A percentile compares a stretch with the other conserved stretches of the same genome.
These are phyloP conservation scores for Boletales sp. DNA, from an alignment of 768 basidiomycete species.

Conservation along the genomic window DNA sequence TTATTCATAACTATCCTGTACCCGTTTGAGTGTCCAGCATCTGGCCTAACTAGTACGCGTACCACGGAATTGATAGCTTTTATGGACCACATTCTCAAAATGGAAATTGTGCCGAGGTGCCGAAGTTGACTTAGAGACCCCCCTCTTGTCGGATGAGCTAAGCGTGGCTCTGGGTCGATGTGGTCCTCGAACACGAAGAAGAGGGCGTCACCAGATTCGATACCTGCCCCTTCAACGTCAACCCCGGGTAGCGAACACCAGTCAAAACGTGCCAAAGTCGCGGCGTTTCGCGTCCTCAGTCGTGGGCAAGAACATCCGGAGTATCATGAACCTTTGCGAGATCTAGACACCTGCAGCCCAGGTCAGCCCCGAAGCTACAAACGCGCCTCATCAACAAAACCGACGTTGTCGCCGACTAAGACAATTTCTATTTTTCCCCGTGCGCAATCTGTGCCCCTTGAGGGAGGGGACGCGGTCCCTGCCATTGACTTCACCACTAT, in stretches of 20 bases:
- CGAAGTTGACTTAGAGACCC: too few species aligned
- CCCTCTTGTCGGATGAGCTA: too few species aligned
- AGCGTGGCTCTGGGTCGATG: neutral
- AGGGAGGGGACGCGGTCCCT: conserved; percentile 7
- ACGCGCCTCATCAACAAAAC: conserved; percentile 24
- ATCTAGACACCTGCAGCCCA: conserved; percentile 10
- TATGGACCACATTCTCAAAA: too few species aligned
- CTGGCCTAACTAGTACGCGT: too few species aligned
- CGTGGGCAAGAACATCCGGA: conserved; percentile 12
- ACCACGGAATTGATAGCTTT: too few species aligned
- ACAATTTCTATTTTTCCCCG: conserved; percentile 14
- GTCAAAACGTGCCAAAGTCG: conserved; percentile 27
- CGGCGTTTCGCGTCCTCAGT: conserved; percentile 11
- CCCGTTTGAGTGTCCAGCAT: too few species aligned
- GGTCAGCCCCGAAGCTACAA: neutral
- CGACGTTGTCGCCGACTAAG: conserved; percentile 15
- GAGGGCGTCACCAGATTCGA: conserved; percentile 24
- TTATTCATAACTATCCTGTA: conserved; percentile 48
- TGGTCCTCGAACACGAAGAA: conserved; percentile 23
- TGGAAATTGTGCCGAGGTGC: too few species aligned
- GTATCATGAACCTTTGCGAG: conserved; percentile 19
- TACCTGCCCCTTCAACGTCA: conserved; percentile 8
- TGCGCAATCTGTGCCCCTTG: conserved; percentile 29
- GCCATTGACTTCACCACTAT: conserved; percentile 21
- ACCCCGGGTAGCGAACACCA: conserved; percentile 14